phyloP scores from a whole-genome alignment of 2,329 filamentous ascomycete genomes.

The Dactylonectria estremocensis region DNA sequence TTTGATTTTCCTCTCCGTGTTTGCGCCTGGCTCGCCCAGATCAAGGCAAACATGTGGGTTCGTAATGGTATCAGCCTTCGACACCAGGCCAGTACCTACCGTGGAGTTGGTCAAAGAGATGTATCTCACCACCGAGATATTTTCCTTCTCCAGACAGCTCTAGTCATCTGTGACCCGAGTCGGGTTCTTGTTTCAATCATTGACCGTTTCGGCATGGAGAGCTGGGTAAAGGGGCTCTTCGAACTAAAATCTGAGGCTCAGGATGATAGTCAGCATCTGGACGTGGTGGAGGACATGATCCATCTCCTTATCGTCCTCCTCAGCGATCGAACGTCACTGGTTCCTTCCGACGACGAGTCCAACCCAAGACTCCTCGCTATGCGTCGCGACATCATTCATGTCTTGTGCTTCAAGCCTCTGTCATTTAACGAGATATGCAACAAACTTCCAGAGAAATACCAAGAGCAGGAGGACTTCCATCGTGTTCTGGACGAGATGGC shows the following conservation, averaged over 20 bases:
- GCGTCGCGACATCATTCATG: slow-evolving; percentile 91
- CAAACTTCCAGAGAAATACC: slow-evolving; percentile 89
- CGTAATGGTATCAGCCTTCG: slow-evolving; percentile 95
- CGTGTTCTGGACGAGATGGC: slow-evolving; percentile 89
- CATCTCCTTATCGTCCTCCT: slow-evolving; percentile 93
- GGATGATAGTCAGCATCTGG: slow-evolving; percentile 90
- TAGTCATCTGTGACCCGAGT: slow-evolving; percentile 88
- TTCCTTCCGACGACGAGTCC: slow-evolving; percentile 76
- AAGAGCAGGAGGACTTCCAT: slow-evolving; percentile 91
- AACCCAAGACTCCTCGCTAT: slow-evolving; percentile 79
- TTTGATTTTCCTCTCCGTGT: slow-evolving; percentile 96
- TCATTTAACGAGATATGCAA: slow-evolving; percentile 93
- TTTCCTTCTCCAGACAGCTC: slow-evolving; percentile 90
- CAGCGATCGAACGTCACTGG: slow-evolving; percentile 87
- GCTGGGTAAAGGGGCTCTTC: slow-evolving; percentile 90
- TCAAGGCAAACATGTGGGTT: slow-evolving; percentile 99
- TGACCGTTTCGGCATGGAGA: slow-evolving; percentile 90
- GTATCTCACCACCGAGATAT: slow-evolving; percentile 96
- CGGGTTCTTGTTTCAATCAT: slow-evolving; percentile 90
- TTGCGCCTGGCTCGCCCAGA: slow-evolving; percentile 96
- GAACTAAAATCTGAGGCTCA: slow-evolving; percentile 79
- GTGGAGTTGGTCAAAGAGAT: slow-evolving; percentile 89
- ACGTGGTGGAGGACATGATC: slow-evolving; percentile 95
- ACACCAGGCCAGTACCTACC: slow-evolving; percentile 95
- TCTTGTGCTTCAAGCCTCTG: slow-evolving; percentile 95